A percentile compares a stretch with the other conserved stretches of the same genome.
phyloP scores from a whole-genome alignment of 192 early-diverging fungal species.

The Geranomyces variabilis region DNA sequence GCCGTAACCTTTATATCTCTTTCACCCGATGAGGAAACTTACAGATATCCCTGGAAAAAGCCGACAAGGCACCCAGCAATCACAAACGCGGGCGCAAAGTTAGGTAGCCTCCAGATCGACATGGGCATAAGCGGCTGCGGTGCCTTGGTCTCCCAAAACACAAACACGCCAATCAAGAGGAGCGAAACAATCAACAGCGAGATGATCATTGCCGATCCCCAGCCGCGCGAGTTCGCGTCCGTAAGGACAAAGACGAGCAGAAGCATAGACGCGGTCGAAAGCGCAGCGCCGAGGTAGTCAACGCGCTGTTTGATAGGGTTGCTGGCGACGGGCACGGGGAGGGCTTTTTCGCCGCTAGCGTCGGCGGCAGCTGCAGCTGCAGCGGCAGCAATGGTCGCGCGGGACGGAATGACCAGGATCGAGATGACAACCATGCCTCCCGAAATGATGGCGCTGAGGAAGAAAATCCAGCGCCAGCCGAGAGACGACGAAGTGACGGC shows the following conservation, averaged over 20 bases:
- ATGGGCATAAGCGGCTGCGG: constrained; percentile 40
- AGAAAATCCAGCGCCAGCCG: constrained; percentile 39
- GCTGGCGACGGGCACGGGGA: no score
- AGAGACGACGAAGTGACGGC: constrained; percentile 15
- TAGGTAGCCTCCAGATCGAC: constrained; percentile 41
- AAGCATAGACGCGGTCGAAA: constrained; percentile 38
- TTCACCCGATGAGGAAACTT: no score
- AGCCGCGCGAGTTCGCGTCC: constrained; percentile 27
- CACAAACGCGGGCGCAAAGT: constrained; percentile 46
- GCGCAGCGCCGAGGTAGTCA: constrained; percentile 33
- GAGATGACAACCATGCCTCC: constrained; percentile 9
- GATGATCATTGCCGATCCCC: constrained; percentile 21
- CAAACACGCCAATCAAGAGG: constrained; percentile 35
- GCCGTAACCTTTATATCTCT: no score
- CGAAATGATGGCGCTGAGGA: constrained; percentile 27
- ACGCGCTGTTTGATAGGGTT: neutral
- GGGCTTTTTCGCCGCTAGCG: neutral
- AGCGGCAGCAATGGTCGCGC: neutral
- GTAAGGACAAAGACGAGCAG: constrained; percentile 36
- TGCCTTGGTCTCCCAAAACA: constrained; percentile 38
- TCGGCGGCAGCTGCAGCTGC: neutral
- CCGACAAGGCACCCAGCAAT: constrained; percentile 29
- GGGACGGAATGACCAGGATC: constrained; percentile 20
- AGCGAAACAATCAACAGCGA: constrained; percentile 34
- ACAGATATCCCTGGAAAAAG: constrained; percentile 46